Evolutionary conservation across 768 basidiomycete genomes (phyloP).

Genomic region (Rhizopogon salebrosus): DNA sequence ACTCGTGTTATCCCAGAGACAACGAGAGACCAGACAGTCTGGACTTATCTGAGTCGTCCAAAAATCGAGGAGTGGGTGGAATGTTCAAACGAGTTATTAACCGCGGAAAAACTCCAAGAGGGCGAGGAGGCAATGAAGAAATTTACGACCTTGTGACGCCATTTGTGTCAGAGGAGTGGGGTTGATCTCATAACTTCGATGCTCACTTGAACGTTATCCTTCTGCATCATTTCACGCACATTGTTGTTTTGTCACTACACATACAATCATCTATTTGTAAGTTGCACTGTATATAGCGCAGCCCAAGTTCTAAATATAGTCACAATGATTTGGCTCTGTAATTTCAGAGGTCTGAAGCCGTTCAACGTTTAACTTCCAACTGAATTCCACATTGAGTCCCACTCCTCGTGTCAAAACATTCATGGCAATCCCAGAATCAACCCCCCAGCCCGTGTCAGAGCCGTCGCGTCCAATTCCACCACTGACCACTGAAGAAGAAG

Average conservation of each 20-base stretch:
- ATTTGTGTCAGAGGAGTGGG: conserved; percentile 74
- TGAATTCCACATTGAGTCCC: too few relatives aligned
- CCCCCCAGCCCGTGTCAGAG: conserved; percentile 4
- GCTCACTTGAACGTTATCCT: not conserved
- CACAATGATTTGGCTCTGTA: not conserved
- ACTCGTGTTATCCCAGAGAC: conserved; percentile 58
- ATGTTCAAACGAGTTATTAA: conserved; percentile 61
- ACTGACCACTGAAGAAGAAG: conserved; percentile 61
- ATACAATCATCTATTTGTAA: not conserved
- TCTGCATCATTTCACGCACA: not conserved
- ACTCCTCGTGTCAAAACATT: not conserved
- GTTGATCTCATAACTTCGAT: conserved; percentile 26
- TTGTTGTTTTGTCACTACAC: not conserved
- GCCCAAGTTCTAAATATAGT: not conserved
- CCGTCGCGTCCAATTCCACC: conserved; percentile 31
- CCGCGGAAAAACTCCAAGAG: conserved; percentile 41
- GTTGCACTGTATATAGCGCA: not conserved
- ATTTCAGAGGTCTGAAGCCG: too few relatives aligned
- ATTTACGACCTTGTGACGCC: conserved; percentile 81
- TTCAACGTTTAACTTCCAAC: too few relatives aligned
- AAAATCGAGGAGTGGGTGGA: conserved; percentile 40
- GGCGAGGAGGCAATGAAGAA: conserved; percentile 63
- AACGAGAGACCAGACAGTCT: conserved; percentile 14
- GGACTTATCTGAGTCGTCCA: conserved; percentile 34
- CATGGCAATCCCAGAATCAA: conserved; percentile 1